Evolutionary conservation across 169 alveolate genomes (phyloP).

Genomic region (Cardiosporidium cionae): DNA sequence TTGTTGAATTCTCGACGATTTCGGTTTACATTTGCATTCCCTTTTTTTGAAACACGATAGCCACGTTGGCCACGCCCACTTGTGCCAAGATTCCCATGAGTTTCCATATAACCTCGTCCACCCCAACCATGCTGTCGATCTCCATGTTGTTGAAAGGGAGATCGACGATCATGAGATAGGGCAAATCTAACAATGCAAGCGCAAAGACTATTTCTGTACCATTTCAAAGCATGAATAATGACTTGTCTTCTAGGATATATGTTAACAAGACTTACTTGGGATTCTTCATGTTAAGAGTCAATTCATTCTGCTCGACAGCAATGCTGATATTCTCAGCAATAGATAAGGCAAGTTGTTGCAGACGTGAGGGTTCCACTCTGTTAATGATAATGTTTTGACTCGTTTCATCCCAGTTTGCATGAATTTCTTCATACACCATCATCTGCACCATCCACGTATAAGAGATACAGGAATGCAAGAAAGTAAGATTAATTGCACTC

Average conservation of each 20-base stretch:
- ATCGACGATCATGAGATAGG: background rate
- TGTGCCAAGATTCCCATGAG: too few relatives aligned
- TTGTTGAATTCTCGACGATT: too few relatives aligned
- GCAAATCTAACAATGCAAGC: background rate
- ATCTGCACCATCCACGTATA: slow-evolving; percentile 24
- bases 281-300: slow-evolving; percentile 69
- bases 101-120: too few relatives aligned
- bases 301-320: slow-evolving; percentile 74
- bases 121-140: background rate
- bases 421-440: slow-evolving; percentile 77
- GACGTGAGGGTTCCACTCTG: slow-evolving; percentile 75
- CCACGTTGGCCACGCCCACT: too few relatives aligned
- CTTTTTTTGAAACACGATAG: too few relatives aligned
- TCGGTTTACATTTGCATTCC: too few relatives aligned
- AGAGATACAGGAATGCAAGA: too few relatives aligned
- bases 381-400: slow-evolving; percentile 71
- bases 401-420: slow-evolving; percentile 81
- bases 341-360: slow-evolving; percentile 65
- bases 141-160: background rate
- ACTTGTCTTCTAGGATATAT: too few relatives aligned
- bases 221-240: too few relatives aligned
- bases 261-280: slow-evolving; percentile 67
- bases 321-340: slow-evolving; percentile 67
- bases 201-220: too few relatives aligned
- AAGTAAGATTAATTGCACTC: too few relatives aligned